phyloP scores from a whole-genome alignment of 345 rosid species.

The Theobroma cacao region DNA sequence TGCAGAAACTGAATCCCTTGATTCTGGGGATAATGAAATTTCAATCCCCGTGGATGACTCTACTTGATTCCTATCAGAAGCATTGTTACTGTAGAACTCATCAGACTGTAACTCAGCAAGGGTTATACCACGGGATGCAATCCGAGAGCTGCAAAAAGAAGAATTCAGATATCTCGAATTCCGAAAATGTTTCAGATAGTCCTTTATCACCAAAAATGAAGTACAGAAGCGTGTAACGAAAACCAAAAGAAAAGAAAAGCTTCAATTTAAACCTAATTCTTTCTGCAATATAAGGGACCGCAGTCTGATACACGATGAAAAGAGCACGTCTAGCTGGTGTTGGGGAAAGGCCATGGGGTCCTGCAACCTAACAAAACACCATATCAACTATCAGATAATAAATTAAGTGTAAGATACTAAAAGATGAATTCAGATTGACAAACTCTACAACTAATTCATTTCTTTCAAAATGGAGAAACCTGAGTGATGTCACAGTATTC shows the following conservation, averaged over 20 bases:
- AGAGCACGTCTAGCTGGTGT: conserved; percentile 93
- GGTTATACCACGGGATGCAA: conserved; percentile 12
- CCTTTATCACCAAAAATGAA: background rate
- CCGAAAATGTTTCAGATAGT: background rate
- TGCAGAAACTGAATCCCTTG: conserved; percentile 44
- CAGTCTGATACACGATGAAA: conserved; percentile 76
- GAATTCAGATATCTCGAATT: background rate
- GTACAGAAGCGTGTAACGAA: background rate
- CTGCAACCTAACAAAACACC: conserved; percentile 56
- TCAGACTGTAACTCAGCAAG: conserved; percentile 59
- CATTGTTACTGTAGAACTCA: conserved; percentile 33
- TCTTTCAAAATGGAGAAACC: conserved; percentile 34
- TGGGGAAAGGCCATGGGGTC: conserved; percentile 79
- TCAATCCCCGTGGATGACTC: conserved; percentile 32
- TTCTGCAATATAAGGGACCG: conserved; percentile 81
- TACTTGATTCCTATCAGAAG: conserved; percentile 29
- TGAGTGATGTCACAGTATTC: conserved; percentile 94
- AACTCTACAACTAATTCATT: background rate
- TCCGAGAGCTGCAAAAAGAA: conserved; percentile 10
- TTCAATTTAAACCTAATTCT: conserved; percentile 61
- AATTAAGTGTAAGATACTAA: background rate
- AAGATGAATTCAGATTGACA: background rate
- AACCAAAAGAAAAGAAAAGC: background rate
- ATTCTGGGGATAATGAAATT: conserved; percentile 36
- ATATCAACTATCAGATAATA: conserved; percentile 8